These are phyloP conservation scores for Nicotiana sylvestris DNA, from an alignment of 257 asterid species.

Conservation along the genomic window DNA sequence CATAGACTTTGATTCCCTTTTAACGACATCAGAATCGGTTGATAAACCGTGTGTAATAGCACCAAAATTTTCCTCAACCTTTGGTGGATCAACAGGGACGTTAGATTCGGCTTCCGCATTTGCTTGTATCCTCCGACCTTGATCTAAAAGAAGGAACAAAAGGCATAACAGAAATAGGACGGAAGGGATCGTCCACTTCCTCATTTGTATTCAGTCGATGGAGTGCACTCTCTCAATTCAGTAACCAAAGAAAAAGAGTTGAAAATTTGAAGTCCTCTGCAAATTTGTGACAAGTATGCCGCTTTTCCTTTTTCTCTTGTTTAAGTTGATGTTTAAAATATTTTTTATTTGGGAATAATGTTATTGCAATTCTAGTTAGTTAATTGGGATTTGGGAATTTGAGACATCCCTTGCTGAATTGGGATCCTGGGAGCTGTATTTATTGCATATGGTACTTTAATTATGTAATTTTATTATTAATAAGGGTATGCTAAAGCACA, in stretches of 20 bases:
- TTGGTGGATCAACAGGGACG: constrained; percentile 66
- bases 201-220: constrained; percentile 30
- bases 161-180: constrained; percentile 60
- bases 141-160: constrained; percentile 69
- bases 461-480: neutral
- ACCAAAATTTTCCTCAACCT: constrained; percentile 75
- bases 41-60: constrained; percentile 72
- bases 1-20: constrained; percentile 31
- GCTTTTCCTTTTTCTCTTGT: no score
- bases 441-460: neutral
- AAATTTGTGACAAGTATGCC: no score
- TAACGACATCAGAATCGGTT: constrained; percentile 78
- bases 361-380: no score
- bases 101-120: constrained; percentile 63
- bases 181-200: constrained; percentile 80
- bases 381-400: no score
- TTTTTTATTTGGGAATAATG: no score
- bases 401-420: no score
- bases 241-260: neutral
- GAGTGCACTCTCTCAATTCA: neutral
- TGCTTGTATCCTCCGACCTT: constrained; percentile 67
- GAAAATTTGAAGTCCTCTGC: neutral
- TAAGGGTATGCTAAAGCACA: neutral
- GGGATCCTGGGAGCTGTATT: neutral
- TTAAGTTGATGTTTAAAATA: no score